Percentiles rank a stretch among this genome's conserved stretches.
Conservation (phyloP, 768 basidiomycete genomes). For the Psilocybe azurescens region DNA sequence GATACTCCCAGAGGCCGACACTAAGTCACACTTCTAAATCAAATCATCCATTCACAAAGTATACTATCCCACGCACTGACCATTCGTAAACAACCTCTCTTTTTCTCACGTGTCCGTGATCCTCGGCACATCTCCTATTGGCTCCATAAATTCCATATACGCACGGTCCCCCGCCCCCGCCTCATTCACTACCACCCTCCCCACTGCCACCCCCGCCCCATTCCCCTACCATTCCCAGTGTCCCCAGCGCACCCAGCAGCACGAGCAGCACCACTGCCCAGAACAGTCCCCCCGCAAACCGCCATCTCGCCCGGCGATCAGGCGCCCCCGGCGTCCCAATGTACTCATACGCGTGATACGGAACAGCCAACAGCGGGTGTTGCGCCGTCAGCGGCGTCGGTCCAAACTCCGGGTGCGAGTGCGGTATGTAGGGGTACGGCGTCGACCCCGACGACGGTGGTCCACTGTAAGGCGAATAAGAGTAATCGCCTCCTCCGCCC, state of each 20-base stretch:
- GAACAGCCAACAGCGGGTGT: conserved; percentile 22
- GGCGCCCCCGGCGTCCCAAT: conserved; percentile 39
- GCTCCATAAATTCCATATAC: conserved; percentile 1
- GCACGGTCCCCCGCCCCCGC: not conserved
- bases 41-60: conserved; percentile 25
- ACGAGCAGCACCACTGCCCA: conserved; percentile 32
- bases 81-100: conserved; percentile 42
- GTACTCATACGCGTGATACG: conserved; percentile 40
- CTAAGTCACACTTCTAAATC: conserved; percentile 31
- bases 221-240: conserved; percentile 31
- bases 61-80: conserved; percentile 52
- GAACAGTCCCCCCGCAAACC: conserved; percentile 39
- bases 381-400: conserved; percentile 27
- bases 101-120: conserved; percentile 40
- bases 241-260: conserved; percentile 20
- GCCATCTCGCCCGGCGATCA: conserved; percentile 40
- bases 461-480: too few relatives aligned
- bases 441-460: not conserved
- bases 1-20: conserved; percentile 13
- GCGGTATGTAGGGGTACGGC: conserved; percentile 11
- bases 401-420: conserved; percentile 19
- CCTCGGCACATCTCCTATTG: conserved; percentile 26
- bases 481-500: too few relatives aligned
- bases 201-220: conserved; percentile 21
- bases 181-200: too few relatives aligned